Evolutionary conservation across 768 basidiomycete genomes (phyloP), one percentile per base, ranked within the genome.

Genomic region (Pholiota molesta): DNA sequence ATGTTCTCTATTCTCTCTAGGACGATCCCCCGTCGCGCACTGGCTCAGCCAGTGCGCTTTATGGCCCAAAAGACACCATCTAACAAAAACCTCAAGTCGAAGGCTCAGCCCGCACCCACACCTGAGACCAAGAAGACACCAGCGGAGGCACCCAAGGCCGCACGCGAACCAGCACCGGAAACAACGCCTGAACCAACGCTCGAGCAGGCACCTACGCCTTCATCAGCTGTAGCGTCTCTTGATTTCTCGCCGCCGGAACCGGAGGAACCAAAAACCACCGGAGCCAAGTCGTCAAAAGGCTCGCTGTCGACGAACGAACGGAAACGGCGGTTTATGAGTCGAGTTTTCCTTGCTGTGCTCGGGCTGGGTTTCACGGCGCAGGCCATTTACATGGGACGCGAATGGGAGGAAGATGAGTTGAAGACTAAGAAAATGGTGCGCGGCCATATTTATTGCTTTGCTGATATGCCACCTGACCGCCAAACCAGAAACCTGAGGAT

Each of bases 271-370:
- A 80, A 84, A 62, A 79, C 87, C 55, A 94, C 92, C 0, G 92
- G 92, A 14, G 92, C 92, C 55, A 81, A 78, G 71, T 93, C 91
- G 2, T 89, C 91, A 16, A 91, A 89, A 67, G 88, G 90, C 55
- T 86, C 88, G 14, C 81, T 94, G 57, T 91, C 91, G 17, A 87
- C 88, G 55, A 90, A 89, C 63, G 97, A 97, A 75, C 81, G 84
- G 66, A 82, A 82, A 69, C 81, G 93, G 62, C 77, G 83, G 64
- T 75, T 81, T 62, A 73, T 88, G 67, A 81, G 84, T 5, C 77
- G 90, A 37, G 67, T 87, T 1, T 80, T 85, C 19, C 69, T 91
- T 47, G 85, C 73, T 0, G 47, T 88, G 35, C 70, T 92, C 7
- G 77, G 80, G 4, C 69, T 87, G 11, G 92, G 83, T 3, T 73